Evolutionary conservation across 306 rosid species (phyloP).

Genomic region (Cucumis cinereus): DNA sequence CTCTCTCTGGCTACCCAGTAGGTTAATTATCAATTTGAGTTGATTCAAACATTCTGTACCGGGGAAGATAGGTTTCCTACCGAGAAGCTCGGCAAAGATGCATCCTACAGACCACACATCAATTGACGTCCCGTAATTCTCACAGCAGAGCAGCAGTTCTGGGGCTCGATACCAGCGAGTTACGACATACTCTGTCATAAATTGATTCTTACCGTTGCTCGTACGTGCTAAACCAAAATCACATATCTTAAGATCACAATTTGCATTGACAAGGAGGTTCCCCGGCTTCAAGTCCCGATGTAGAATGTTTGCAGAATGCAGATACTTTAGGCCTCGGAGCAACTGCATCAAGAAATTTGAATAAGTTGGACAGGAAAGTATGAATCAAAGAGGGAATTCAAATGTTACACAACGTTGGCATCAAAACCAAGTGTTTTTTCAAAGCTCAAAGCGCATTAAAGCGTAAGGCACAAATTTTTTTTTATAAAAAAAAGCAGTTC

Average conservation of each 20-base stretch:
- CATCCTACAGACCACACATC: constrained; percentile 98
- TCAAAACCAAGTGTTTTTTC: neutral
- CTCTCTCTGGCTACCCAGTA: constrained; percentile 87
- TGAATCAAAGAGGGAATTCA: neutral
- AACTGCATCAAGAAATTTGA: constrained; percentile 36
- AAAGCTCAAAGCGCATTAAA: too few species aligned
- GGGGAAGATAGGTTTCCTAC: constrained; percentile 74
- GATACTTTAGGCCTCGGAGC: constrained; percentile 87
- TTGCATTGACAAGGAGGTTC: constrained; percentile 82
- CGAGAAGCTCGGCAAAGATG: constrained; percentile 88
- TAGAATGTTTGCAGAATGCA: constrained; percentile 90
- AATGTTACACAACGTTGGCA: neutral
- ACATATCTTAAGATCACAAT: constrained; percentile 88
- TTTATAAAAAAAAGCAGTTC: too few species aligned
- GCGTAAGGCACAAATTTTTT: too few species aligned
- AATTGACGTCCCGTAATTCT: constrained; percentile 76
- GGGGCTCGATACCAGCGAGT: constrained; percentile 98
- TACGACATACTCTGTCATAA: constrained; percentile 94
- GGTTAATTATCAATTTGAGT: constrained; percentile 64
- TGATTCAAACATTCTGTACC: constrained; percentile 90
- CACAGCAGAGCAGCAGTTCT: constrained; percentile 87
- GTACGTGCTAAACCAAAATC: constrained; percentile 93
- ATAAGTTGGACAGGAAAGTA: neutral
- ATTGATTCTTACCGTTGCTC: constrained; percentile 63
- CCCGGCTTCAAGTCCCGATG: constrained; percentile 96